A percentile compares a stretch with the other conserved stretches of the same genome.
phyloP scores from a whole-genome alignment of 768 basidiomycete genomes.

The Mrakia frigida region DNA sequence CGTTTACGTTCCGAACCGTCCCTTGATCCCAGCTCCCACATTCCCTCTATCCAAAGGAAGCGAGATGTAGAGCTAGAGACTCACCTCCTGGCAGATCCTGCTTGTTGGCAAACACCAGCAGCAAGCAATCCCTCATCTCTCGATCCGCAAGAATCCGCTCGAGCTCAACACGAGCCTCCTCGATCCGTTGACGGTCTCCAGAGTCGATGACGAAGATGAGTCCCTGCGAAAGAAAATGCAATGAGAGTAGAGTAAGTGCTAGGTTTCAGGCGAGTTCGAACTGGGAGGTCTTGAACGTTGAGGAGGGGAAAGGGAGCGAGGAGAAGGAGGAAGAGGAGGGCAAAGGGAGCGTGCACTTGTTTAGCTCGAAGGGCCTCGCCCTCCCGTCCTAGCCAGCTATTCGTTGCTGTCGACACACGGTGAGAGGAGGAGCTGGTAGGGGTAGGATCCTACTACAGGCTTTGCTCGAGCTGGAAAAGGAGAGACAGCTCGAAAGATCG shows the following conservation, averaged over 20 bases:
- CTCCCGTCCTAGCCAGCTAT: too few species aligned
- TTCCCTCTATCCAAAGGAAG: too few species aligned
- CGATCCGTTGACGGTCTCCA: slow-evolving; percentile 88
- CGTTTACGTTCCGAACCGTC: background rate
- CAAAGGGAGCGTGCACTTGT: background rate
- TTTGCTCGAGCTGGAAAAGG: too few species aligned
- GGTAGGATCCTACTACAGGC: too few species aligned
- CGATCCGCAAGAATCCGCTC: slow-evolving; percentile 93
- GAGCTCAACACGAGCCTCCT: slow-evolving; percentile 92
- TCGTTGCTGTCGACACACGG: too few species aligned
- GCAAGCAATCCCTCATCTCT: slow-evolving; percentile 94
- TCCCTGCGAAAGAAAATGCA: slow-evolving; percentile 48
- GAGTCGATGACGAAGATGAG: slow-evolving; percentile 98
- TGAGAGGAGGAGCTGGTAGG: too few species aligned
- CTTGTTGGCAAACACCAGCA: slow-evolving; percentile 99
- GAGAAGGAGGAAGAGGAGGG: too few species aligned
- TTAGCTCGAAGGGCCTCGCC: background rate
- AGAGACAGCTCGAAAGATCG: background rate
- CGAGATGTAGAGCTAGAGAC: slow-evolving; percentile 42
- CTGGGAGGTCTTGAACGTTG: background rate
- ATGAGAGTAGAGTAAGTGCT: background rate
- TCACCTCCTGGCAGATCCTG: slow-evolving; percentile 94
- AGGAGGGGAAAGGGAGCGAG: background rate
- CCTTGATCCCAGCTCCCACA: background rate
- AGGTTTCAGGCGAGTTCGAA: too few species aligned